phyloP scores from a whole-genome alignment of 2,329 filamentous ascomycete genomes.

The Cercospora citrullina region DNA sequence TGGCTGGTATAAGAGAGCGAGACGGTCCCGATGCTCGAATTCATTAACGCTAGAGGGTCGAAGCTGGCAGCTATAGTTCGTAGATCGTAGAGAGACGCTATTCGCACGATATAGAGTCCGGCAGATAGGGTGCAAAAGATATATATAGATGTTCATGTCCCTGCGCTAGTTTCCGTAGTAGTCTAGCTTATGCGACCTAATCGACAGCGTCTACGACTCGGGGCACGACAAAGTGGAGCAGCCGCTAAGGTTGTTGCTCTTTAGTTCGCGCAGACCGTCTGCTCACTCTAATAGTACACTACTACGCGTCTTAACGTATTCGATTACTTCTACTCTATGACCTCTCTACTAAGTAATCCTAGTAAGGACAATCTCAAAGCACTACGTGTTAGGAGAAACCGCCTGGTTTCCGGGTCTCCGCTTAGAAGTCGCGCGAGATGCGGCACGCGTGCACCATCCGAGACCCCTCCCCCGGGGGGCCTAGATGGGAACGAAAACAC shows the following conservation, averaged over 20 bases:
- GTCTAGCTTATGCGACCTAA: background rate
- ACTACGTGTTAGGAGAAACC: background rate
- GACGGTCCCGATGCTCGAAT: background rate
- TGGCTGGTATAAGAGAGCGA: background rate
- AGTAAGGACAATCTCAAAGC: background rate
- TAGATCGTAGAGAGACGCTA: background rate
- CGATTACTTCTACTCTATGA: background rate
- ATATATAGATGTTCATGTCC: background rate
- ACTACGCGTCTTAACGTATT: background rate
- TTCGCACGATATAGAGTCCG: background rate
- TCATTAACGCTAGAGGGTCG: background rate
- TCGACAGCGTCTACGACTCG: background rate
- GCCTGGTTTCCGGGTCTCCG: background rate
- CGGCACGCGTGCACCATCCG: background rate
- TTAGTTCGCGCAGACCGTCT: background rate
- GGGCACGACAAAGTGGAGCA: background rate
- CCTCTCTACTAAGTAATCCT: background rate
- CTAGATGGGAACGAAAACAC: background rate
- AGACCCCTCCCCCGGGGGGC: background rate
- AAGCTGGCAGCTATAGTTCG: background rate
- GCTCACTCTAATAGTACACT: background rate
- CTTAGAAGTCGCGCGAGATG: background rate
- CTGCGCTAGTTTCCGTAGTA: background rate
- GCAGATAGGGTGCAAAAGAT: background rate
- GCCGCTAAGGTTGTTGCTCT: background rate